Percentiles rank a stretch among this genome's conserved stretches.
phyloP scores from a whole-genome alignment of 495 filamentous ascomycete genomes.

The Talaromyces ruber region DNA sequence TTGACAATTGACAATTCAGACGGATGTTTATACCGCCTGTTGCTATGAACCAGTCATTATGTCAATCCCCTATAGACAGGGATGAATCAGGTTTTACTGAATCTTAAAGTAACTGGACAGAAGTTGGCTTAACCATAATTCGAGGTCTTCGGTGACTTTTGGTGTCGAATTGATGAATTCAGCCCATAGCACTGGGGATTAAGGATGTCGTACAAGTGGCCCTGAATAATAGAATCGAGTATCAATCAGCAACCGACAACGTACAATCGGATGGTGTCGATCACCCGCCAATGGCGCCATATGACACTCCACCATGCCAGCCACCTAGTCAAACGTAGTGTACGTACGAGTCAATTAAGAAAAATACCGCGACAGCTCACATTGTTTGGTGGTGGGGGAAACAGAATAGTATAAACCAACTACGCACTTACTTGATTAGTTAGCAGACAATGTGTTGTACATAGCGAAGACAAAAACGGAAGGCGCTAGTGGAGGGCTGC shows the following conservation, averaged over 20 bases:
- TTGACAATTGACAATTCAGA: background rate
- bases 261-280: background rate
- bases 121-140: background rate
- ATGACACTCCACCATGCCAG: background rate
- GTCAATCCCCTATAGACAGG: background rate
- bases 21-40: background rate
- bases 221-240: background rate
- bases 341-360: background rate
- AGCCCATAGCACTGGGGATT: background rate
- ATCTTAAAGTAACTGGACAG: background rate
- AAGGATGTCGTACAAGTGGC: background rate
- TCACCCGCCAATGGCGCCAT: conserved; percentile 1
- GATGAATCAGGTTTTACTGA: conserved; percentile 1
- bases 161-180: background rate
- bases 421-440: too few relatives aligned
- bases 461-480: background rate
- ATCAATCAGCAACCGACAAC: background rate
- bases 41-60: too few relatives aligned
- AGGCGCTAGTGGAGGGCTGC: background rate
- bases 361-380: background rate
- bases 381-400: too few relatives aligned
- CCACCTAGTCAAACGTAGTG: background rate
- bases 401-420: too few relatives aligned
- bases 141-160: background rate
- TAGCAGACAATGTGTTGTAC: too few relatives aligned